A percentile compares a stretch with the other conserved stretches of the same genome.
phyloP scores from a whole-genome alignment of 2,329 filamentous ascomycete genomes.

The Rhexocercosporidium sp. region DNA sequence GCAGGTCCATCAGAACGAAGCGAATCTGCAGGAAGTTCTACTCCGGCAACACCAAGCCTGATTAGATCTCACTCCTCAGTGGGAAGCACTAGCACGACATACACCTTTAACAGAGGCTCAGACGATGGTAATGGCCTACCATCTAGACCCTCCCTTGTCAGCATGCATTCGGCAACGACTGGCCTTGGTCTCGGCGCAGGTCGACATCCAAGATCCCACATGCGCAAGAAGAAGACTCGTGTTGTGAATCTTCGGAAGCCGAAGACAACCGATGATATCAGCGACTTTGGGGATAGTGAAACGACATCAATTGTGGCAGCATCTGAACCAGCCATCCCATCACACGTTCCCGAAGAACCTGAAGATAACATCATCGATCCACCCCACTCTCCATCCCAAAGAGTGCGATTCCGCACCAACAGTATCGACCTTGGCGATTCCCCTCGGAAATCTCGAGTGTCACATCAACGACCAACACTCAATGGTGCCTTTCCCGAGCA shows the following conservation, averaged over 20 bases:
- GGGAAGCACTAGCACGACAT: constrained; percentile 62
- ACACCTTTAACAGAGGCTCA: constrained; percentile 75
- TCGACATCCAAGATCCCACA: constrained; percentile 62
- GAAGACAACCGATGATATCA: constrained; percentile 53
- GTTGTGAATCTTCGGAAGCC: constrained; percentile 80
- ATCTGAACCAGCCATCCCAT: constrained; percentile 63
- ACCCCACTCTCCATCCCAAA: constrained; percentile 50
- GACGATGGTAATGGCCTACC: constrained; percentile 61
- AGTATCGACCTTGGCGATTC: constrained; percentile 46
- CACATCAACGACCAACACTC: constrained; percentile 26
- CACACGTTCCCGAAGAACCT: constrained; percentile 64
- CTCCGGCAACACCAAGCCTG: constrained; percentile 53
- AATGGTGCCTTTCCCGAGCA: constrained; percentile 29
- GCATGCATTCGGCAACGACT: constrained; percentile 63
- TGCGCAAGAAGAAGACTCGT: constrained; percentile 81
- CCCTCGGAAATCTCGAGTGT: constrained; percentile 37
- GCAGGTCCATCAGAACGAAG: constrained; percentile 76
- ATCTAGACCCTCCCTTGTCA: constrained; percentile 71
- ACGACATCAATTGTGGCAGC: constrained; percentile 62
- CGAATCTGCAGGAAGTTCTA: constrained; percentile 52
- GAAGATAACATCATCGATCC: constrained; percentile 61
- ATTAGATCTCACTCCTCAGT: constrained; percentile 68
- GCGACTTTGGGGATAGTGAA: constrained; percentile 53
- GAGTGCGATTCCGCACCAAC: constrained; percentile 42
- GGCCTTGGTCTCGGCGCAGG: constrained; percentile 68